phyloP scores from a whole-genome alignment of 75 land plant genomes.

The Cunninghamia lanceolata region DNA sequence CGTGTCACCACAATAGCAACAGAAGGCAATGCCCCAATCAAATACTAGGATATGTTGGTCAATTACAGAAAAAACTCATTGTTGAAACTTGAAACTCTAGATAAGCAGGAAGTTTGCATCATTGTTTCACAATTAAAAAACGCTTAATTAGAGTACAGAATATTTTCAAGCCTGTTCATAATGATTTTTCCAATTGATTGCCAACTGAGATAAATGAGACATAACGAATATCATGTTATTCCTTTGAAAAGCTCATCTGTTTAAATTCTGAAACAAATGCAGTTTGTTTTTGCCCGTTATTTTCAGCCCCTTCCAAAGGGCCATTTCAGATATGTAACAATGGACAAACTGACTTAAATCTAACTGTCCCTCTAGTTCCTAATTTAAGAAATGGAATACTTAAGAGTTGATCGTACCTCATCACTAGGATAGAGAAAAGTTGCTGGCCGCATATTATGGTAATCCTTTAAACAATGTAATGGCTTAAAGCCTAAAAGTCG shows the following conservation, averaged over 20 bases:
- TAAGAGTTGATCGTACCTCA: conserved; percentile 52
- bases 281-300: not conserved
- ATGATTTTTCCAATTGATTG: not conserved
- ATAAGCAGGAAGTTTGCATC: not conserved
- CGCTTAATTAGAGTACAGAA: not conserved
- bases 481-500: conserved; percentile 93
- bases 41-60: not conserved
- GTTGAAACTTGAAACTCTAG: not conserved
- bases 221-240: not conserved
- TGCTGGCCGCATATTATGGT: conserved; percentile 91
- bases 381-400: not conserved
- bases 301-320: not conserved
- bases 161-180: not conserved
- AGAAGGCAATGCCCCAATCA: not conserved
- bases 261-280: not conserved
- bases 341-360: not conserved
- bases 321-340: not conserved
- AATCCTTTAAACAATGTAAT: conserved; percentile 73
- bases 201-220: too few species aligned
- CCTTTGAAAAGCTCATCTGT: not conserved
- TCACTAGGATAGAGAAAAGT: conserved; percentile 95
- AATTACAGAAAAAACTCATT: not conserved
- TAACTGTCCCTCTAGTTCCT: not conserved
- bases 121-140: not conserved
- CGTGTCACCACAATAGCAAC: not conserved